These are phyloP conservation scores for Tetrahymena borealis DNA, from an alignment of 73 alveolate species.

Conservation along the genomic window DNA sequence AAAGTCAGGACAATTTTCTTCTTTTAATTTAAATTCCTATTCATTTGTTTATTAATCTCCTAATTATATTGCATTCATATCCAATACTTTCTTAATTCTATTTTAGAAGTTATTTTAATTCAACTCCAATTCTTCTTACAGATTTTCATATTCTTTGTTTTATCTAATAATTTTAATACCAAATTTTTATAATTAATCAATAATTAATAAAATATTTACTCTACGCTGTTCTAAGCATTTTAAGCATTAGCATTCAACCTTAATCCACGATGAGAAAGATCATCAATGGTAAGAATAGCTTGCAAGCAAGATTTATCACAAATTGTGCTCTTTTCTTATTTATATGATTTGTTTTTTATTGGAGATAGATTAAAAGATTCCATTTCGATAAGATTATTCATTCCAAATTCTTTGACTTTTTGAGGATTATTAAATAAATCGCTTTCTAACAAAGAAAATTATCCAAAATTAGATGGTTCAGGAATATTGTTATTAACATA, in stretches of 20 bases:
- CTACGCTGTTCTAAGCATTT: background rate
- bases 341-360: background rate
- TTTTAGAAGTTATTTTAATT: background rate
- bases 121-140: background rate
- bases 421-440: background rate
- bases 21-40: background rate
- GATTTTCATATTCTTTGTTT: background rate
- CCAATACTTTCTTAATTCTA: background rate
- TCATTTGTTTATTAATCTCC: background rate
- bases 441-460: background rate
- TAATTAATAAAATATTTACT: background rate
- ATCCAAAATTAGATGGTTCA: background rate
- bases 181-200: background rate
- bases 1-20: background rate
- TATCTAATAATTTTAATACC: background rate
- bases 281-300: background rate
- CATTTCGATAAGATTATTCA: background rate
- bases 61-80: background rate
- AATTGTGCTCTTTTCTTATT: background rate
- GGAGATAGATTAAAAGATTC: background rate
- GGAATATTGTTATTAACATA: background rate
- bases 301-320: background rate
- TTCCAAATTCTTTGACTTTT: background rate
- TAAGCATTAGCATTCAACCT: background rate
- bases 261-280: background rate